phyloP scores from a whole-genome alignment of 495 filamentous ascomycete genomes.

The Aspergillus indologenus region DNA sequence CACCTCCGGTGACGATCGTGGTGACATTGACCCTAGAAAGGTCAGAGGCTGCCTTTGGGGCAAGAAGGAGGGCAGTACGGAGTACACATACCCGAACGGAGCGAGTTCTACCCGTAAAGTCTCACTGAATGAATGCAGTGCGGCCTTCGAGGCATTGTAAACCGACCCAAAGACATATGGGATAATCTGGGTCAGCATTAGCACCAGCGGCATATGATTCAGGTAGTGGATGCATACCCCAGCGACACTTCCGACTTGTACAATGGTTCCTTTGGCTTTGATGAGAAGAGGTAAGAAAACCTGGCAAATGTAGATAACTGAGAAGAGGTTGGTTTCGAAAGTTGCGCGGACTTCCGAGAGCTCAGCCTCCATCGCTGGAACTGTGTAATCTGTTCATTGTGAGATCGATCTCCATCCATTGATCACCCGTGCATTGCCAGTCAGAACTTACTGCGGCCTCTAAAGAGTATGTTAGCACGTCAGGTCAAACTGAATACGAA shows the following conservation, averaged over 20 bases:
- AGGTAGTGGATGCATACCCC: no score
- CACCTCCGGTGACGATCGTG: constrained; percentile 59
- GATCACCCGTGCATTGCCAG: background rate
- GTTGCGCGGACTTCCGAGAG: constrained; percentile 47
- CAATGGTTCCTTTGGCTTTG: constrained; percentile 56
- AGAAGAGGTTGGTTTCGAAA: constrained; percentile 59
- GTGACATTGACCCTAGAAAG: constrained; percentile 47
- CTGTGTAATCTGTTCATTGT: constrained; percentile 49
- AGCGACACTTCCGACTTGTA: constrained; percentile 58
- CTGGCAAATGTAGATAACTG: constrained; percentile 58
- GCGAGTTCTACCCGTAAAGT: constrained; percentile 56
- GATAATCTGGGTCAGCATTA: constrained; percentile 35
- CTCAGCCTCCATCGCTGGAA: constrained; percentile 58
- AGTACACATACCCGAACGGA: constrained; percentile 42
- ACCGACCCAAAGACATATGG: constrained; percentile 54
- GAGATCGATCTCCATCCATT: background rate
- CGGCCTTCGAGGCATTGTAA: constrained; percentile 65
- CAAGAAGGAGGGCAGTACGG: background rate
- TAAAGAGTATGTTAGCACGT: constrained; percentile 18
- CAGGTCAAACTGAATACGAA: background rate
- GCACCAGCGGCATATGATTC: no score
- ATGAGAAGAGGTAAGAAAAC: constrained; percentile 57
- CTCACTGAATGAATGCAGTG: constrained; percentile 58
- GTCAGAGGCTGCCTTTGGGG: background rate
- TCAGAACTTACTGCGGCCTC: constrained; percentile 37